Evolutionary conservation across 192 early-diverging fungal species (phyloP), one percentile per base, ranked within the genome.

Genomic region (Backusella sp.): DNA sequence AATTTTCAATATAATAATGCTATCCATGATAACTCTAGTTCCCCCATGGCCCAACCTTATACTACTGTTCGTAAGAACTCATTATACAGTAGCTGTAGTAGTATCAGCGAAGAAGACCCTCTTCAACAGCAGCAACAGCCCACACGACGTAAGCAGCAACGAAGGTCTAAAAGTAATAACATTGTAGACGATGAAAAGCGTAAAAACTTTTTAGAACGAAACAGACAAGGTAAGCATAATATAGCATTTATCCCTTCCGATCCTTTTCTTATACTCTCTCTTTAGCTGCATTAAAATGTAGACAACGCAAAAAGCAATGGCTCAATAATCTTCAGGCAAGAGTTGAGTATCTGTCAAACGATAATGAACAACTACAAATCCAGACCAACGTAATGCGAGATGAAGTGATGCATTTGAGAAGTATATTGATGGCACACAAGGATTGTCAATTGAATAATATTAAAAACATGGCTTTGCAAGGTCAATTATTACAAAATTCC

Each of bases 221-320:
- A 97, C 81, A 89, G 96, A 75, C 89, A 93, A 85, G 90, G 90
- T 92, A 84, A 73, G 19, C 6, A 49, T 49, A 56, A 14, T 44
- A 15, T 44, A 44, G 15, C 11, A 70, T 37, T 6, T 70, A 79
- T 52, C 30, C 32, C 2, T 32, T 32, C 32, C 32, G 3, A 39
- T 65, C 4, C 19, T 17, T 72, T 28, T 42, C 14, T 28, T 49
- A 67, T 36, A 17, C 59, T 42, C 23, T 77, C n/a, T 66, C 30
- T 14, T 26, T 79, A 84, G 96, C 96, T 44, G 96, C 96, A 0
- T 84, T 94, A 17, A 96, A 97, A 85, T 97, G 96, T 77, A 89
- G 96, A 28, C 95, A 95, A 75, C 92, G 95, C 70, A 97, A 97
- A 82, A 97, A 97, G 84, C 88, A 94, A 79, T 96, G 95, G 95